Conservation (phyloP, 371 early-diverging fungal species). For the Massospora cicadina region DNA sequence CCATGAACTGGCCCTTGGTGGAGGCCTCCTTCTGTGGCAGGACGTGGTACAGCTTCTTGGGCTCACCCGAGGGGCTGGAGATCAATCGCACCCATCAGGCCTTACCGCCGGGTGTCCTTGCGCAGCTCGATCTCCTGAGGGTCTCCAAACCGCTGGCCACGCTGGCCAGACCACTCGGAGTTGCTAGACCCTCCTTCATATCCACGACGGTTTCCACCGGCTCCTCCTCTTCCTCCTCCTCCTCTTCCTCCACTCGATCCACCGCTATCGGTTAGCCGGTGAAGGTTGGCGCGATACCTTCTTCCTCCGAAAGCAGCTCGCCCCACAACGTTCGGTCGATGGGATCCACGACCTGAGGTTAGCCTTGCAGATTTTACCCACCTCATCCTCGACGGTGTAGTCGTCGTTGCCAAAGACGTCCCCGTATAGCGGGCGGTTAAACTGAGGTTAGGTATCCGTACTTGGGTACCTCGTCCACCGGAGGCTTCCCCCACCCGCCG, state of each 20-base stretch:
- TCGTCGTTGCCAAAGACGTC: constrained; percentile 77
- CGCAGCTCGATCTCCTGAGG: constrained; percentile 83
- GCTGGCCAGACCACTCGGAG: constrained; percentile 75
- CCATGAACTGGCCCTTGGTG: constrained; percentile 85
- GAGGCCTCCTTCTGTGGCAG: constrained; percentile 57
- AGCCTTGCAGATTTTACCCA: not conserved
- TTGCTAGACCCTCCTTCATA: constrained; percentile 28
- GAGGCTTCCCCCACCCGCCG: constrained; percentile 96
- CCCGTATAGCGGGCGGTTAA: constrained; percentile 85
- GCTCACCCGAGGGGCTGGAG: constrained; percentile 16
- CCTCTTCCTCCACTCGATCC: constrained; percentile 35
- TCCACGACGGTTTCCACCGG: constrained; percentile 31
- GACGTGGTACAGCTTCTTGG: constrained; percentile 71
- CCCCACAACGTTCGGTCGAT: constrained; percentile 64
- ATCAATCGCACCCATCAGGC: no score
- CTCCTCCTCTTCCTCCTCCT: constrained; percentile 44
- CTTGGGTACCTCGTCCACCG: constrained; percentile 64
- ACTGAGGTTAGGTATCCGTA: constrained; percentile 16
- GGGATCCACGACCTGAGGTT: constrained; percentile 41
- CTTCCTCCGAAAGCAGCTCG: constrained; percentile 32
- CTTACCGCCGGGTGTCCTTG: constrained; percentile 28
- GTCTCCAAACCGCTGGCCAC: constrained; percentile 76
- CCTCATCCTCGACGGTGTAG: not conserved
- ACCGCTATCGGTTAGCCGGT: not conserved
- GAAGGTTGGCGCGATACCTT: not conserved